Evolutionary conservation across 148 eudicot species (phyloP), one percentile per base, ranked within the genome.

Genomic region (Persicaria tinctoria): DNA sequence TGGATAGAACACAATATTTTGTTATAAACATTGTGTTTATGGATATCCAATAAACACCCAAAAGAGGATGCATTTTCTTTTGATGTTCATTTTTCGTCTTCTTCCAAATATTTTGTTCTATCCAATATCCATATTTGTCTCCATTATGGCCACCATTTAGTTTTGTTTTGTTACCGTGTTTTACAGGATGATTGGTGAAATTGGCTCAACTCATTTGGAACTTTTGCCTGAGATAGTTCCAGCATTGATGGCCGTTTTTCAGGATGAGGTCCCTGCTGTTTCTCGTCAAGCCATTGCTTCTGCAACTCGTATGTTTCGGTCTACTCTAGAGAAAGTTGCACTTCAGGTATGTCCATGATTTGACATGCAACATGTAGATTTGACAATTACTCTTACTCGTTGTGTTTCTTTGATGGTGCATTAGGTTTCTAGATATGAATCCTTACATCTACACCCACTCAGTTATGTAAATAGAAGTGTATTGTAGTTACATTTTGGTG

Each of bases 261-360:
- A 88, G 74, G 99, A 95, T 82, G 97, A 80, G 74, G 87, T 92
- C 23, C 97, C 99, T 46, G 93, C 99, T 73, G 99, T 95, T 59
- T 92, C 94, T 82, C 86, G 99, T 68, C 99, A 95, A 82, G 93
- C 92, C 44, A 88, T 92, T 17, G 66, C 82, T 44, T 87, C 88
- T 82, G 93, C 90, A 78, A 87, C 89, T 74, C 83, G 81, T 75
- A 79, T 92, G 72, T 95, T 90, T 78, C 86, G 91, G 80, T 80
- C 76, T 46, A 84, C 87, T 63, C 87, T 95, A 60, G 85, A 82
- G 70, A 90, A 84, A 84, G 84, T 92, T 73, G 91, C 90, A 16
- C 80, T 89, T 72, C 90, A 86, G 96, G 99, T 95, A 76, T 73
- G 17, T 70, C 74, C 68, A 41, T 66, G 70, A 66, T 66, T 56